These are phyloP conservation scores for Talaromyces verruculosus DNA, from an alignment of 2,329 filamentous ascomycete genomes.

Conservation along the genomic window DNA sequence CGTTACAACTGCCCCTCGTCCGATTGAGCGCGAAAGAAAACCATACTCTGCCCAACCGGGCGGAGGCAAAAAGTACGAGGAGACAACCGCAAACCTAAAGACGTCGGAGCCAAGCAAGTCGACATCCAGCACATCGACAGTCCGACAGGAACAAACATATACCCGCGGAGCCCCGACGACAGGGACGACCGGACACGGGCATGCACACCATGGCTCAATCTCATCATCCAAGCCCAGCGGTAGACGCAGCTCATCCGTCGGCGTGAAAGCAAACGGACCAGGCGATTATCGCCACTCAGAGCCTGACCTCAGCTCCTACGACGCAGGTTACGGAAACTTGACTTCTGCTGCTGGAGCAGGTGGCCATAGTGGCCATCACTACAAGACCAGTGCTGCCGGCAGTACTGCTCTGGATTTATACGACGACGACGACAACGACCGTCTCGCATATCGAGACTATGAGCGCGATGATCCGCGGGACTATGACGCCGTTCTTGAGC, in stretches of 20 bases:
- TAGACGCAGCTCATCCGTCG: conserved; percentile 37
- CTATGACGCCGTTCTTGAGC: conserved; percentile 31
- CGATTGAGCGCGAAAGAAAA: conserved; percentile 65
- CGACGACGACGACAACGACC: conserved; percentile 24
- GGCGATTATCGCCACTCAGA: conserved; percentile 40
- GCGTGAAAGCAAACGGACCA: conserved; percentile 23
- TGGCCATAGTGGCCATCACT: conserved; percentile 28
- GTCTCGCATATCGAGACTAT: conserved; percentile 32
- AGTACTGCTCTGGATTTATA: conserved; percentile 2
- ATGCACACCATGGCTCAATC: conserved; percentile 17
- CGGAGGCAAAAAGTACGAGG: conserved; percentile 57
- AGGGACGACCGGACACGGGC: conserved; percentile 20
- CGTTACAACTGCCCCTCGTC: conserved; percentile 42
- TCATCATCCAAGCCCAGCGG: conserved; percentile 24
- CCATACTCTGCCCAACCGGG: conserved; percentile 63
- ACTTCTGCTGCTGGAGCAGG: conserved; percentile 21
- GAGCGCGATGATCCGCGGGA: conserved; percentile 29
- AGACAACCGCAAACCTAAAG: conserved; percentile 24
- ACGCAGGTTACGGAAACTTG: conserved; percentile 25
- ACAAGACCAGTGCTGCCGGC: conserved; percentile 25
- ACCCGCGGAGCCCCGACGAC: conserved; percentile 15
- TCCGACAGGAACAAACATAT: conserved; percentile 47
- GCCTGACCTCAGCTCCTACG: conserved; percentile 31
- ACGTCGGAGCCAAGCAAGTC: conserved; percentile 47
- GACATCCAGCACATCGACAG: conserved; percentile 60